A percentile compares a stretch with the other conserved stretches of the same genome.
These are phyloP conservation scores for Decorospora gaudefroyi DNA, from an alignment of 2,329 filamentous ascomycete species.

Conservation along the genomic window DNA sequence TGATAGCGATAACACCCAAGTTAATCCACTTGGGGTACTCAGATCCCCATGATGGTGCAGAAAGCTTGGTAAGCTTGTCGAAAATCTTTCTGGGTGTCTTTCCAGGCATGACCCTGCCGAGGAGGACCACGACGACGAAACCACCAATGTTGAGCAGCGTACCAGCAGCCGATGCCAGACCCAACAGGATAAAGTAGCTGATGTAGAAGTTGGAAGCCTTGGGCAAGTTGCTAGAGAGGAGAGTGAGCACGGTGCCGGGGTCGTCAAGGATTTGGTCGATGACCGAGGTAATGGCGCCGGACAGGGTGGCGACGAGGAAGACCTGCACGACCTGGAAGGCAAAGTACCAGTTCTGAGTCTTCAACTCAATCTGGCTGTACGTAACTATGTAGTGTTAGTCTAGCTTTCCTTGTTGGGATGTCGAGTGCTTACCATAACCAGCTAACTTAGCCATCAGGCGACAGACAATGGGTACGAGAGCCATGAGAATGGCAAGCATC, in stretches of 20 bases:
- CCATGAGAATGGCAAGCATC: slow-evolving; percentile 52
- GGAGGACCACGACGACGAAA: slow-evolving; percentile 80
- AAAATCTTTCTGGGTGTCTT: slow-evolving; percentile 56
- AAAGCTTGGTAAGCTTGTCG: slow-evolving; percentile 50
- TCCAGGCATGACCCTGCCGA: slow-evolving; percentile 63
- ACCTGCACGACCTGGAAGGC: slow-evolving; percentile 92
- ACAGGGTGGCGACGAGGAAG: slow-evolving; percentile 83
- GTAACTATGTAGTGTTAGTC: slow-evolving; percentile 34
- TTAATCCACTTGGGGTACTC: slow-evolving; percentile 56
- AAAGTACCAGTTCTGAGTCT: slow-evolving; percentile 92
- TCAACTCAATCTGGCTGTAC: slow-evolving; percentile 60
- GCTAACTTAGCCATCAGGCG: slow-evolving; percentile 46
- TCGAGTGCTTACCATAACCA: slow-evolving; percentile 32
- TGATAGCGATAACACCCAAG: slow-evolving; percentile 51
- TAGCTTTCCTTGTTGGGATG: not conserved
- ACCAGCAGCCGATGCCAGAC: slow-evolving; percentile 49
- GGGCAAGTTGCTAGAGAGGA: slow-evolving; percentile 76
- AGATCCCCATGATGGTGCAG: slow-evolving; percentile 52
- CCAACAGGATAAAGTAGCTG: slow-evolving; percentile 91
- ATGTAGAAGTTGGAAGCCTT: slow-evolving; percentile 93
- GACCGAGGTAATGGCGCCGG: slow-evolving; percentile 72
- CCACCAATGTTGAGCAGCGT: slow-evolving; percentile 76
- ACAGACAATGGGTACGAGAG: slow-evolving; percentile 52
- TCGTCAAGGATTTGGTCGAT: slow-evolving; percentile 61
- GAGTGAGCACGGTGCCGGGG: slow-evolving; percentile 62